Base-by-base conservation (phyloP, 2,329 filamentous ascomycete genomes). In the Lasiodiplodia theobromae region DNA sequence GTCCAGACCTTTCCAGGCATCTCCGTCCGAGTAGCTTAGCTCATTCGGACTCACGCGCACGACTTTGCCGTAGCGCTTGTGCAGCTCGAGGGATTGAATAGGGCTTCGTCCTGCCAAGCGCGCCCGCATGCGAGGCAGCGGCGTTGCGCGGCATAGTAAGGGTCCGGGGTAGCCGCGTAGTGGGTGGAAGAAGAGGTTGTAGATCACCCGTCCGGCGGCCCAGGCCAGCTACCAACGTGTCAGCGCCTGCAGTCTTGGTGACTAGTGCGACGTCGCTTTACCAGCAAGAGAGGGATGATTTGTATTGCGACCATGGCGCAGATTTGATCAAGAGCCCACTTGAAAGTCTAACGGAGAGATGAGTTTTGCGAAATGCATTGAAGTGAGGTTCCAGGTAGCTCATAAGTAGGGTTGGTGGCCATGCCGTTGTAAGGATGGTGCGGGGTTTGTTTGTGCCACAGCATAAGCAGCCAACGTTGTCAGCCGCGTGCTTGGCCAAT, bases 41-140 rank as follows among this genome's bases (percentile, higher is more conserved):
- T 84, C 80, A 23, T 76, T 78, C 0, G 82, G 82, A 0, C 76
- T 74, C 4, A 83, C 69, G 10, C 82, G 77, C 0, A 84, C 81
- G 2, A 78, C 80, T 1, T 81, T 77, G 28, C 82, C 82, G 68
- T 82, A 82, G 60, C 76, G 74, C 14, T 77, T 72, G 64, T 84
- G 82, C 2, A 80, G 72, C 3, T 74, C 53, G 28, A 71, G 72
- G n/a, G 77, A 47, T 73, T 75, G 78, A 7, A 57, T 21, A 0
- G 71, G 31, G 14, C 75, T 73, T 2, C 52, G 69, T 4, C 81
- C 80, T 11, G 71, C 72, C 2, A 76, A 70, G 16, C 74, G 69
- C 38, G 71, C 71, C 16, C 74, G 58, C n/a, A 72, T 72, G 63
- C 79, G 79, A 1, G 79, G 78, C 5, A 81, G 66, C 16, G 74